phyloP scores from a whole-genome alignment of 495 filamentous ascomycete species.

The Choiromyces venosus region DNA sequence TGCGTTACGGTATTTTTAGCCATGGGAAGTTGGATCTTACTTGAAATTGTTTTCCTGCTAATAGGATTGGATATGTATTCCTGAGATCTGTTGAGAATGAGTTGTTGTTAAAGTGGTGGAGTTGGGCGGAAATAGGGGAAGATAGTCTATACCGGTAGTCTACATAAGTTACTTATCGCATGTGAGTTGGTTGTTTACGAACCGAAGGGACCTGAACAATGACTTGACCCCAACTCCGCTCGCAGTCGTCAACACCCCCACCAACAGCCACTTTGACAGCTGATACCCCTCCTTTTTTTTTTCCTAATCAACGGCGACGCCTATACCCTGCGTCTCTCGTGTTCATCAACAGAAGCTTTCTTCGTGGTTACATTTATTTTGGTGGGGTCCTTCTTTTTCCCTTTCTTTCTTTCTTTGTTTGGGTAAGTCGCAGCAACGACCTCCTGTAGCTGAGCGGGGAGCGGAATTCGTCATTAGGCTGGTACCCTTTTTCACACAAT shows the following conservation, averaged over 20 bases:
- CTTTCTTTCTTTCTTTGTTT: neutral
- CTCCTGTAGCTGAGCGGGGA: neutral
- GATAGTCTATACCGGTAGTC: no score
- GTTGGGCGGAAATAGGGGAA: neutral
- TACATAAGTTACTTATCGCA: neutral
- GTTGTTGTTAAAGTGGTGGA: neutral
- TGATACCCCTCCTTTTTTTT: neutral
- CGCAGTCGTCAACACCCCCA: slow-evolving; percentile 5
- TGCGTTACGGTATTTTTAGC: neutral
- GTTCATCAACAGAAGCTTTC: neutral
- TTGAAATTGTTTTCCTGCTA: neutral
- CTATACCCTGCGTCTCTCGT: neutral
- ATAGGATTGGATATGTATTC: neutral
- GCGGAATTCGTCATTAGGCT: slow-evolving; percentile 1
- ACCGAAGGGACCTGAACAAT: neutral
- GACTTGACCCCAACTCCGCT: slow-evolving; percentile 1
- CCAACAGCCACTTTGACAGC: neutral
- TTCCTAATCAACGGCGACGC: neutral
- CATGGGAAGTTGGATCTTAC: neutral
- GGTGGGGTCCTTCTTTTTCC: neutral
- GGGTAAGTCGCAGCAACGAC: neutral
- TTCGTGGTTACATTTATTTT: slow-evolving; percentile 3
- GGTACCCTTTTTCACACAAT: neutral
- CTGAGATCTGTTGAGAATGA: neutral
- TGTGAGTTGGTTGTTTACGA: neutral